Base-by-base conservation (phyloP, 2,329 filamentous ascomycete species). In the Verticillium alfalfae region DNA sequence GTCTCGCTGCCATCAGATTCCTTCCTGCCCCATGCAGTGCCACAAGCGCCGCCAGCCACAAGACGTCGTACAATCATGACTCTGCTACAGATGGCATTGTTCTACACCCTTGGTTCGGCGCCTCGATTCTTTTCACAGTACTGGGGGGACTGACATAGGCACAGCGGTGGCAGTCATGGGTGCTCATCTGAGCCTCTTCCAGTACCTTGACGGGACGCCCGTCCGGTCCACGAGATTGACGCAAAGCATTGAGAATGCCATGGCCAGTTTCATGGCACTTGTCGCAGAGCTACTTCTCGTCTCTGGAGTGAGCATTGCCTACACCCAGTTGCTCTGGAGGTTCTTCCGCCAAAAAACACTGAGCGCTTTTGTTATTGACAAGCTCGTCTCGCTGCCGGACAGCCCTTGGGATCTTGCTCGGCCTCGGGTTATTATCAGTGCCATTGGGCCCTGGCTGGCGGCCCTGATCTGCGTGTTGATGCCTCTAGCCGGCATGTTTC, bases 211-310 rank as follows among this genome's bases (percentile, higher is more conserved):
- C 22, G 54, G 41, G 12, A 45, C 9, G 9, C 54, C 61, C 1
- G 61, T 62, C 26, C 16, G 34, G 34, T 18, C 5, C 1, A 31
- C 61, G 1, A 31, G 54, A 22, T 12, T 62, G 34, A 18, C 54
- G 10, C 61, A 62, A 16, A 60, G 58, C 12, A 26, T 60, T 1
- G 80, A 87, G 2, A 88, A 94, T 70, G 86, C 90, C 55, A 81
- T 95, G 38, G 80, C 96, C 69, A 93, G 93, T 73, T 83, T 96
- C 67, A 89, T 92, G n/a, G 88, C 92, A 34, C 78, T 96, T 67
- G 86, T 96, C 41, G 86, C 88, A 5, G 92, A 96, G 73, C 80
- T 96, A 10, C 86, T 88, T 7, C 78, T 96, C 57, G 34, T 62
- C 1, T 57, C 38, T 8, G 58, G 58, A 12, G 56, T 62, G 16